These are phyloP conservation scores for Pseudogymnoascus sp. DNA, from an alignment of 2,329 filamentous ascomycete genomes.

Conservation along the genomic window DNA sequence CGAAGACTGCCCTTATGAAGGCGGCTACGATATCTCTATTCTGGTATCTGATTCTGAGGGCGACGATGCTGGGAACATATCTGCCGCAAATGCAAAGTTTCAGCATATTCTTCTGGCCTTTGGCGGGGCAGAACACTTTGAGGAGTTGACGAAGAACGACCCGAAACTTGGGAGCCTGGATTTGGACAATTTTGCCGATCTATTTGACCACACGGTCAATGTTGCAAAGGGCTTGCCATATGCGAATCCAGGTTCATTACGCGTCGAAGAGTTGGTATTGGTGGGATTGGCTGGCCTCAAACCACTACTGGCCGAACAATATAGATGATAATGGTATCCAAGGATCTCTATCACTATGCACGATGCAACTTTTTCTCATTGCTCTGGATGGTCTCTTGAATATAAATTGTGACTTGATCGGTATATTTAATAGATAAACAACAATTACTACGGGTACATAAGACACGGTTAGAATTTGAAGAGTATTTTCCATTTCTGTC, in stretches of 20 bases:
- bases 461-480: too few relatives aligned
- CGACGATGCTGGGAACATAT: conserved; percentile 33
- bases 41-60: conserved; percentile 72
- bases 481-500: too few relatives aligned
- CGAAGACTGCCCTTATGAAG: conserved; percentile 65
- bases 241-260: not conserved
- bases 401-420: too few relatives aligned
- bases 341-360: too few relatives aligned
- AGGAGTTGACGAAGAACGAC: conserved; percentile 62
- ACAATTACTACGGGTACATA: too few relatives aligned
- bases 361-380: too few relatives aligned
- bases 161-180: conserved; percentile 45
- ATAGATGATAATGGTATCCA: not conserved
- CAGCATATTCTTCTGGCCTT: conserved; percentile 72
- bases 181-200: conserved; percentile 54
- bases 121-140: conserved; percentile 71
- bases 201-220: conserved; percentile 83
- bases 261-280: not conserved
- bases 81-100: conserved; percentile 38
- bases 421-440: too few relatives aligned
- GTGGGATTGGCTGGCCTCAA: not conserved
- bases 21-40: conserved; percentile 74
- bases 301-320: not conserved
- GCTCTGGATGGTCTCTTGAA: too few relatives aligned
- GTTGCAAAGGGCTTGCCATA: conserved; percentile 31